Evolutionary conservation across 2,329 filamentous ascomycete genomes (phyloP), one percentile per base, ranked within the genome.

Genomic region (Xylariaceae sp.): DNA sequence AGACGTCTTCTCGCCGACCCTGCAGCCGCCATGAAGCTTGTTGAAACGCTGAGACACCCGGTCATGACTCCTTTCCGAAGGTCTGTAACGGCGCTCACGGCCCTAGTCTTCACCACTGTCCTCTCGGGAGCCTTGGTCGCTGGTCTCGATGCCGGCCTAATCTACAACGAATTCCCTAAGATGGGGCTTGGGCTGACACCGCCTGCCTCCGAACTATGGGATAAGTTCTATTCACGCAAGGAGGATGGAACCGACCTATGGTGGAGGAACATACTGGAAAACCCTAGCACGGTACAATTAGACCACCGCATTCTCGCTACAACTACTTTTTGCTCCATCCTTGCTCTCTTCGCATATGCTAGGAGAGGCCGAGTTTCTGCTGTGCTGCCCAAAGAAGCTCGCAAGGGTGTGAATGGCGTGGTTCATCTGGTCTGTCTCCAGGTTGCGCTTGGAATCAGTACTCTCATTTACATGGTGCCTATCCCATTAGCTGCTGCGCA

Each of bases 261-360:
- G 85, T 99, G 94, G 94, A 87, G 94, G 67, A 99, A 99, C 75
- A 89, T 95, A 81, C 86, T 97, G 27, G 94, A 97, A 78, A 99
- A 99, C 76, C 95, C 94, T 3, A 92, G 89, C 13, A 84, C 95
- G 21, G 95, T 97, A 2, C 95, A 99, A 76, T 84, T 99, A 37
- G 91, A 99, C 74, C 94, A 99, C 77, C 88, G 95, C 37, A 90
- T 96, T 64, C 81, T 97, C 29, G 95, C 94, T 53, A 91, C 87
- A 40, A 92, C 91, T 13, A 96, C 93, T 1, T 96, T 96, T 72
- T 88, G 84, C 47, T 82, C 88, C 58, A 84, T 97, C 57, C 77
- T 96, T 60, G 81, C 85, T 3, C 81, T 99, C 8, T 95, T 87
- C 72, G 82, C 83, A n/a, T 97, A 92, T 74, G 83, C 89, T 4